Conservation (phyloP, 176 grass and related monocot genomes). For the Musa itinerans region DNA sequence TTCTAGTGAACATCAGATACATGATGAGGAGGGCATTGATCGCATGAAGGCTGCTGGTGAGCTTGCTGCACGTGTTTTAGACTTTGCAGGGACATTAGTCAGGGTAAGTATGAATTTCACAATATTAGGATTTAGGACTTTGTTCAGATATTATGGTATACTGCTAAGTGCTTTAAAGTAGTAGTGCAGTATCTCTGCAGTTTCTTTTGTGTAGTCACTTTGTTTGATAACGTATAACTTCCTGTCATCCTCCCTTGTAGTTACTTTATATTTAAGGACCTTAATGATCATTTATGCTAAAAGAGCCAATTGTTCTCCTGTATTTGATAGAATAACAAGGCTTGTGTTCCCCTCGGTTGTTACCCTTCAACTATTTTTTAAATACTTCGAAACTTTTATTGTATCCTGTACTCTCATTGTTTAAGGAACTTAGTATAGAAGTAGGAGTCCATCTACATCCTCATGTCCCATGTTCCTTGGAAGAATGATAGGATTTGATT, state of each 20-base stretch:
- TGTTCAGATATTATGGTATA: background rate
- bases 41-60: constrained; percentile 82
- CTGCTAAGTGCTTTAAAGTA: background rate
- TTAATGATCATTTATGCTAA: background rate
- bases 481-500: background rate
- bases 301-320: background rate
- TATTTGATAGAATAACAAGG: background rate
- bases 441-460: background rate
- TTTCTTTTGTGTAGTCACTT: background rate
- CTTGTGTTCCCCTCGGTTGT: no score
- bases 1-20: constrained; percentile 37
- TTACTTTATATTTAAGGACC: background rate
- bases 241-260: background rate
- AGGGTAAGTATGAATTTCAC: constrained; percentile 41
- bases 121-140: background rate
- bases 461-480: background rate
- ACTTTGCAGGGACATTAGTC: constrained; percentile 69
- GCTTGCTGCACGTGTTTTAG: constrained; percentile 55
- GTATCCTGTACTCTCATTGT: no score
- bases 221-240: background rate
- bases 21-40: constrained; percentile 50
- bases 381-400: no score
- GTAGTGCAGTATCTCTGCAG: background rate
- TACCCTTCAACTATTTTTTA: no score
- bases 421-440: background rate